Evolutionary conservation across 306 rosid genomes (phyloP).

Genomic region (Citrullus colocynthis): DNA sequence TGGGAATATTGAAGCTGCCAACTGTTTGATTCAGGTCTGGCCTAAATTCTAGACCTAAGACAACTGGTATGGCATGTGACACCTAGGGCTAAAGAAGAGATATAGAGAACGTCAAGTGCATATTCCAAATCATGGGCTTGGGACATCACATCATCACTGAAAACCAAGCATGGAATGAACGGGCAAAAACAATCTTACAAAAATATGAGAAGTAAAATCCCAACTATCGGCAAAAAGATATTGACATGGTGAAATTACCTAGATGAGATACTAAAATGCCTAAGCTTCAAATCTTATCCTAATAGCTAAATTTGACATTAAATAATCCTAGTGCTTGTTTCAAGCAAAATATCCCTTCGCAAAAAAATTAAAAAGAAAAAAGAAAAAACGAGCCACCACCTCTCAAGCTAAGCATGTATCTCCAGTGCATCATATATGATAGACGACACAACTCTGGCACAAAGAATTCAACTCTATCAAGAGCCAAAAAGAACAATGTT

Average conservation of each 20-base stretch:
- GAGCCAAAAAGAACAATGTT: neutral
- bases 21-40: neutral
- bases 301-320: no score
- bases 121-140: neutral
- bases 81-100: neutral
- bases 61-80: neutral
- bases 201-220: no score
- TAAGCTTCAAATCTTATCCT: neutral
- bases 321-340: neutral
- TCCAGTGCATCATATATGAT: neutral
- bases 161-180: neutral
- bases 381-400: neutral
- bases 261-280: neutral
- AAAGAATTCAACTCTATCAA: neutral
- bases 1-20: neutral
- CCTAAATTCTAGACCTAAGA: neutral
- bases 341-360: neutral
- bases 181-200: neutral
- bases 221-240: no score
- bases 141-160: neutral
- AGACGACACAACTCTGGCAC: neutral
- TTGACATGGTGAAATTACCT: no score
- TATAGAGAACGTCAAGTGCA: neutral
- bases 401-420: neutral
- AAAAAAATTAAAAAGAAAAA: neutral